Base-by-base conservation (phyloP, 352 stramenopile genomes). In the Thalassiosira delicatula region DNA sequence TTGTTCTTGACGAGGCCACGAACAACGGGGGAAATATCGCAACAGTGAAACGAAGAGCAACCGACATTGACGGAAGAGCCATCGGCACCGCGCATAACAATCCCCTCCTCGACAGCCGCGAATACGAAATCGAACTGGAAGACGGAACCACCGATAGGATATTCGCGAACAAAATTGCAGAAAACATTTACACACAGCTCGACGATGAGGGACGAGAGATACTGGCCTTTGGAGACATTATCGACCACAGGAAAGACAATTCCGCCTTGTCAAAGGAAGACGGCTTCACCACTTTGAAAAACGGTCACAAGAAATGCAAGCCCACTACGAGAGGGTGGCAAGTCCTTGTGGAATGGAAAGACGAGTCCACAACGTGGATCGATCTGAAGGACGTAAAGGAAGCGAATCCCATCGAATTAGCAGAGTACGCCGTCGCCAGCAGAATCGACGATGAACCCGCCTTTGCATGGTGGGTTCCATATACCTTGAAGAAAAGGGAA, bases 351-450 rank as follows among this genome's bases (percentile, higher is more conserved):
- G n/a, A 86, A 70, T 91, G 80, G 75, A 81, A 72, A 30, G 74
- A 91, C 65, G 76, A 66, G 0, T 75, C 37, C 12, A 76, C 67
- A 0, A 12, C 71, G 1, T 89, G 77, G 83, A 37, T 87, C 5
- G n/a, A 33, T 3, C 51, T 91, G 2, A 84, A 68, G 19, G 70
- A 87, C 33, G n/a, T 91, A 19, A 91, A 90, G 63, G 72, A 86
- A 17, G 63, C 27, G 3, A 81, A 87, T 66, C 86, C 80, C 14
- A 61, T 90, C 27, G 63, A 84, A 25, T 12, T 82, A 0, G 71
- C 71, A 32, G 61, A 86, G 70, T 78, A 83, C 74, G 76, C 72
- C 0, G 21, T 73, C 0, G 44, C 33, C 19, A 73, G 70, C 21
- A 46, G 33, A 3, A 74, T 88, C 29, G 14, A 33, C 17, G 49